A percentile compares a stretch with the other conserved stretches of the same genome.
Conservation (phyloP, 2,329 filamentous ascomycete species). For the Venturia nashicola region DNA sequence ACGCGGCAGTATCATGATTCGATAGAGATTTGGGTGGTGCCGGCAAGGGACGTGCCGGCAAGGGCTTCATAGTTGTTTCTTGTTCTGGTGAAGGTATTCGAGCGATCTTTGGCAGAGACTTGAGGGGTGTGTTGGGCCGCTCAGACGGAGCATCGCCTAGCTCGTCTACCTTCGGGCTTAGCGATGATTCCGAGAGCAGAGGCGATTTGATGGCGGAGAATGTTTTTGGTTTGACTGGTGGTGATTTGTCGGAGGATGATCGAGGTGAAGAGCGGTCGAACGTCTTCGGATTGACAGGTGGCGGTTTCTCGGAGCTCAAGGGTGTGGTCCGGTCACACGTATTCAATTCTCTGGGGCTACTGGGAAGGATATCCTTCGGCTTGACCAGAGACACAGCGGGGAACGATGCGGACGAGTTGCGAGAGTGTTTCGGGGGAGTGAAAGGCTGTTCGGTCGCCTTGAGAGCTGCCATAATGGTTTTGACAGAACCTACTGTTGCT, state of each 20-base stretch:
- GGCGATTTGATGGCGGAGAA: conserved; percentile 21
- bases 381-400: conserved; percentile 20
- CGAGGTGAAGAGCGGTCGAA: conserved; percentile 15
- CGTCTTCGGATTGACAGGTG: conserved; percentile 17
- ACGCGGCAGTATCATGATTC: conserved; percentile 8
- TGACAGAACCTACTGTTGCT: background rate
- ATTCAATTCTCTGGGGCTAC: conserved; percentile 15
- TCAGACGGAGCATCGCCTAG: background rate
- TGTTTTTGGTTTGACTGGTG: conserved; percentile 17
- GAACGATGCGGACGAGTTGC: background rate
- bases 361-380: conserved; percentile 21
- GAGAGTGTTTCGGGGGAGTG: conserved; percentile 17
- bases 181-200: conserved; percentile 13
- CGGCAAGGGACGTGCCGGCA: background rate
- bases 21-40: conserved; percentile 10
- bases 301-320: conserved; percentile 8
- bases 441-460: background rate
- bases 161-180: conserved; percentile 15
- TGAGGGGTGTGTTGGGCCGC: background rate
- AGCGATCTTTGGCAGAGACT: conserved; percentile 11
- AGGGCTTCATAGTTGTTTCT: background rate
- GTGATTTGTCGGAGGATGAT: conserved; percentile 12
- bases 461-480: background rate
- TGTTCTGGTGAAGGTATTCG: conserved; percentile 11
- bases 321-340: conserved; percentile 15